These are phyloP conservation scores for Chlamydomonas incerta DNA, from an alignment of 139 green algal genomes.

Conservation along the genomic window DNA sequence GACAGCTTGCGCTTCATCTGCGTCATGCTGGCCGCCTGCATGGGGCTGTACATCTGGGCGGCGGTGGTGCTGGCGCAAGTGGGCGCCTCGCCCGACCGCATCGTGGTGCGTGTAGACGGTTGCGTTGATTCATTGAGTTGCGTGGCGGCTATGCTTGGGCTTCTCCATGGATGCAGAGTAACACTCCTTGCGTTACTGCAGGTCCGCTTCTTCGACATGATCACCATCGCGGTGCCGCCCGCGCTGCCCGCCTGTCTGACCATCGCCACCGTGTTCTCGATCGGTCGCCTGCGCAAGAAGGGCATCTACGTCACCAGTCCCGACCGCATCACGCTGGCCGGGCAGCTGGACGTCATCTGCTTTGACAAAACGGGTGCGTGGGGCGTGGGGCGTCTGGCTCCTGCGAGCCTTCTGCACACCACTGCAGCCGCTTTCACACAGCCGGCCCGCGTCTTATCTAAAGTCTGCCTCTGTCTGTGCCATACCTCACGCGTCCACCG, in stretches of 20 bases:
- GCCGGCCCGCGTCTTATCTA: no score
- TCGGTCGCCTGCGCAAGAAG: constrained; percentile 61
- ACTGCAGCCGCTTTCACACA: no score
- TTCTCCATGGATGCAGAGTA: no score
- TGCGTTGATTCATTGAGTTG: no score
- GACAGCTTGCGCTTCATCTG: constrained; percentile 75
- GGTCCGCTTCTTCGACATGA: constrained; percentile 78
- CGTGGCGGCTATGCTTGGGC: no score
- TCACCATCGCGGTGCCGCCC: constrained; percentile 83
- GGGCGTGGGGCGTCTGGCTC: no score
- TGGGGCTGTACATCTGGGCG: constrained; percentile 72
- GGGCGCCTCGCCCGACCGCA: constrained; percentile 55
- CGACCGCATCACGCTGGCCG: constrained; percentile 67
- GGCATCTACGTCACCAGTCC: constrained; percentile 75
- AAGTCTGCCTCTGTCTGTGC: no score
- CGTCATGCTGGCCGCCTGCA: constrained; percentile 66
- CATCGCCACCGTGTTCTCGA: constrained; percentile 73
- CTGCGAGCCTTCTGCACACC: no score
- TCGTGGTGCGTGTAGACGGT: constrained; percentile 45
- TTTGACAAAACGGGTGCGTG: constrained; percentile 81
- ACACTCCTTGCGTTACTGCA: background rate
- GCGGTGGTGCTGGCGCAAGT: constrained; percentile 60
- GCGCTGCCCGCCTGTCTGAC: constrained; percentile 80
- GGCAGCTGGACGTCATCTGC: constrained; percentile 74
- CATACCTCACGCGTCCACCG: no score